These are phyloP conservation scores for Cokeromyces recurvatus DNA, from an alignment of 371 early-diverging fungal genomes.

Conservation along the genomic window DNA sequence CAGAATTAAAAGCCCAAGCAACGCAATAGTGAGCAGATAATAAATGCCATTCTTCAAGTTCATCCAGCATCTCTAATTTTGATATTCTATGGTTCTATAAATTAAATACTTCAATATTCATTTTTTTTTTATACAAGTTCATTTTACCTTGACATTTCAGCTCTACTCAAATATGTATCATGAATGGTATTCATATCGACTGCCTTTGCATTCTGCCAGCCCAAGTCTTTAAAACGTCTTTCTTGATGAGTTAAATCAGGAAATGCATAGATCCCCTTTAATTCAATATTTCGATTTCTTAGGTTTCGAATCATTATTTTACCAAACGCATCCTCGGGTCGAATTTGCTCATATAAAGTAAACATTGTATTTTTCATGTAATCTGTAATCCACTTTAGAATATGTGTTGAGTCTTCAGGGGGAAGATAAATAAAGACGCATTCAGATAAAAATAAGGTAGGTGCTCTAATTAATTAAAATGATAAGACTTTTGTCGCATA, in stretches of 20 bases:
- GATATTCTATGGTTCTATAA: constrained; percentile 62
- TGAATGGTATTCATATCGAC: constrained; percentile 73
- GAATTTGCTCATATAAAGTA: constrained; percentile 86
- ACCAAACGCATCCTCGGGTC: constrained; percentile 90
- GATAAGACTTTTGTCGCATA: background rate
- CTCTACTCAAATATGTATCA: constrained; percentile 38
- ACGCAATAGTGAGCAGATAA: constrained; percentile 87
- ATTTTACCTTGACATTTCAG: constrained; percentile 54
- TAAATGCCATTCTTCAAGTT: constrained; percentile 90
- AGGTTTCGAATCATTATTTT: constrained; percentile 87
- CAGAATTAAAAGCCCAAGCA: constrained; percentile 73
- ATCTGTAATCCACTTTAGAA: constrained; percentile 68
- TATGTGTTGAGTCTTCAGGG: constrained; percentile 55
- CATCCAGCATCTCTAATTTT: constrained; percentile 84
- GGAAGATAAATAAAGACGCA: constrained; percentile 88
- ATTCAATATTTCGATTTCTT: constrained; percentile 61
- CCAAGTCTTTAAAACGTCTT: constrained; percentile 51
- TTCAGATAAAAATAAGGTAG: constrained; percentile 89
- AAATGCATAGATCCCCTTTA: constrained; percentile 72
- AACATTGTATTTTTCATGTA: constrained; percentile 51
- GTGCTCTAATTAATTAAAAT: constrained; percentile 46
- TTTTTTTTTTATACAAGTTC: background rate
- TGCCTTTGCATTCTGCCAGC: constrained; percentile 65
- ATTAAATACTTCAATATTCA: background rate
- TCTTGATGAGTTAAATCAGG: constrained; percentile 70